Evolutionary conservation across 768 basidiomycete species (phyloP).

Genomic region (Auriscalpium orientale): DNA sequence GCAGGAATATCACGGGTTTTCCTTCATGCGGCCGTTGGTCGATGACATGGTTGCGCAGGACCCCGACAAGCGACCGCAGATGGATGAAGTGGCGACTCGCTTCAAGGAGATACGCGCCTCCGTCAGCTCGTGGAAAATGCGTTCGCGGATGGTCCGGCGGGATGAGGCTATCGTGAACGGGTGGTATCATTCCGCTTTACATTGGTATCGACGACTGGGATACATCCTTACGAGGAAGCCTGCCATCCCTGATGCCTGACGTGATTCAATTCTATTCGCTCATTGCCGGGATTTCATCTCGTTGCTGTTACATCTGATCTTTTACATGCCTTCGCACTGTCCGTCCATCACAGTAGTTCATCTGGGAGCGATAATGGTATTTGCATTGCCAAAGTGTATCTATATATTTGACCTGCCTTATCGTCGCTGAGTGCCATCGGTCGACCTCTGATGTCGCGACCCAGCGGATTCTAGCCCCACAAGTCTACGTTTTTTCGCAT

Average conservation of each 20-base stretch:
- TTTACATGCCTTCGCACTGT: no score
- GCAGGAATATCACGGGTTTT: conserved; percentile 19
- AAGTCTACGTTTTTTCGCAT: no score
- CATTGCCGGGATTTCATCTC: no score
- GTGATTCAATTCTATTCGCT: neutral
- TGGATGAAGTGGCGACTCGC: conserved; percentile 22
- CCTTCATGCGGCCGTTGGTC: conserved; percentile 25
- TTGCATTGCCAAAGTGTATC: no score
- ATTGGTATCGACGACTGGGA: neutral
- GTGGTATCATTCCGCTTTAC: neutral
- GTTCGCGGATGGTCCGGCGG: conserved; percentile 20
- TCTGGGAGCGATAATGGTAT: no score
- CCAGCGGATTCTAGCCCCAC: no score
- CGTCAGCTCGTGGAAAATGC: conserved; percentile 21
- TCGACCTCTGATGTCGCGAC: no score
- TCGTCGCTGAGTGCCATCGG: no score
- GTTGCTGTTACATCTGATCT: no score
- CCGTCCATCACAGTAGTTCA: no score
- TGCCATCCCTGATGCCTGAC: conserved; percentile 1
- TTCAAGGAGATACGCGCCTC: conserved; percentile 18
- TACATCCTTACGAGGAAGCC: neutral
- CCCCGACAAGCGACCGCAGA: conserved; percentile 24
- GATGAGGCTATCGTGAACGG: neutral
- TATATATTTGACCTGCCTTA: no score
- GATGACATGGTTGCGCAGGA: conserved; percentile 26